A percentile compares a stretch with the other conserved stretches of the same genome.
phyloP scores from a whole-genome alignment of 2,329 filamentous ascomycete genomes.

The Drechslerella stenobrocha region DNA sequence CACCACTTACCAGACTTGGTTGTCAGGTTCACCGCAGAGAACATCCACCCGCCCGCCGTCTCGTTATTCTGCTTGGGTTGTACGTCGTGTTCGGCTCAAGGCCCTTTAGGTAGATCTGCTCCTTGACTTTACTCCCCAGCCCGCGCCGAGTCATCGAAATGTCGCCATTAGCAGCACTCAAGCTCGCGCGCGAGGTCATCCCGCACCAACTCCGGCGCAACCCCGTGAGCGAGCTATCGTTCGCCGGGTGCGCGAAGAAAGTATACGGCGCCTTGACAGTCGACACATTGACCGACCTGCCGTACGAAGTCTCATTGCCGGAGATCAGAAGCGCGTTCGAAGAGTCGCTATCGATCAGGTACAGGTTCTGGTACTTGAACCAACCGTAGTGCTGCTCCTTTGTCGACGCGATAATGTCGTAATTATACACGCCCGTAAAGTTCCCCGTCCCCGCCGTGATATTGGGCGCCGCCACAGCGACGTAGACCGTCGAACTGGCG shows the following conservation, averaged over 20 bases:
- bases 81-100: slow-evolving; percentile 57
- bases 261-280: slow-evolving; percentile 66
- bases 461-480: slow-evolving; percentile 73
- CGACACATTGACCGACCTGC: slow-evolving; percentile 57
- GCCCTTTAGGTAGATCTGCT: slow-evolving; percentile 81
- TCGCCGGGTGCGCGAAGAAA: slow-evolving; percentile 70
- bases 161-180: slow-evolving; percentile 63
- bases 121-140: slow-evolving; percentile 70
- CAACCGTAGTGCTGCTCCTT: slow-evolving; percentile 74
- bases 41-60: slow-evolving; percentile 73
- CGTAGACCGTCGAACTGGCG: slow-evolving; percentile 69
- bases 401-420: slow-evolving; percentile 79
- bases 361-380: slow-evolving; percentile 64
- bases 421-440: slow-evolving; percentile 72
- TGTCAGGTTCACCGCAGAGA: slow-evolving; percentile 69
- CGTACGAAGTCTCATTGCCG: slow-evolving; percentile 66
- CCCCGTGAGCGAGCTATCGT: slow-evolving; percentile 68
- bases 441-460: slow-evolving; percentile 59
- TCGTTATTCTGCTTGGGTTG: slow-evolving; percentile 58
- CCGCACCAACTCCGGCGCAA: slow-evolving; percentile 82
- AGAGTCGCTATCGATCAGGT: slow-evolving; percentile 83
- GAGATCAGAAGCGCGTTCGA: slow-evolving; percentile 78
- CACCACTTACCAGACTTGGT: slow-evolving; percentile 77
- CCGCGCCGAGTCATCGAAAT: slow-evolving; percentile 72
- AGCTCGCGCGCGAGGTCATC: slow-evolving; percentile 67